Evolutionary conservation across 768 basidiomycete genomes (phyloP), one percentile per base, ranked within the genome.

Genomic region (Tephrocybe sp.): DNA sequence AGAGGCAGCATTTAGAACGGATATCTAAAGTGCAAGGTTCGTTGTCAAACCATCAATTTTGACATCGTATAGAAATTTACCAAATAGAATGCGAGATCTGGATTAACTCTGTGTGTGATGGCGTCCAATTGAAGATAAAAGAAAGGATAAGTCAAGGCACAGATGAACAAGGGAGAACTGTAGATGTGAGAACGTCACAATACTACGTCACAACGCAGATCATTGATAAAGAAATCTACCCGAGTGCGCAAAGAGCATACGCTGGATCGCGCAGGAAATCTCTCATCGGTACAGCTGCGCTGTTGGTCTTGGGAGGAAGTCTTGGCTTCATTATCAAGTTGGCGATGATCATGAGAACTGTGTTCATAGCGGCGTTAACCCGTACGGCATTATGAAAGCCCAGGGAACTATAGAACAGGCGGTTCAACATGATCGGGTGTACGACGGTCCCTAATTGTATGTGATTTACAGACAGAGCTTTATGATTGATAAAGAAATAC

Each of bases 401-500:
- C n/a, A 71, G 42, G 0, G 50, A 51, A 7, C 67, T 59, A 50
- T 64, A 57, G 38, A 74, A 69, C 3, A 73, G 62, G 37, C 72
- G 70, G 56, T 85, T 84, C 27, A 86, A 62, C 70, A 83, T 72
- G 56, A 83, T 79, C 0, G 80, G 79, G 48, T 82, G 79, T 3
- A 82, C 45, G 18, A 79, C 69, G 19, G 79, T 77, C 6, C 83
- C 81, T 66, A 42, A n/a, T n/a, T n/a, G 1, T 27, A 34, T 37
- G 34, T 12, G 21, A n/a, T 21, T 16, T 13, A 47, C 23, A 48
- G 25, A 9, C 11, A 19, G 49, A 39, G 39, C n/a, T 12, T 41
- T 25, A 22, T 36, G 12, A 9, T 42, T 23, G 43, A 30, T 31
- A 29, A 44, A 19, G 29, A 23, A 13, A 16, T 21, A 15, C 36